Evolutionary conservation across 139 green algal species (phyloP).

Genomic region (Chlamydomonas schloesseri): DNA sequence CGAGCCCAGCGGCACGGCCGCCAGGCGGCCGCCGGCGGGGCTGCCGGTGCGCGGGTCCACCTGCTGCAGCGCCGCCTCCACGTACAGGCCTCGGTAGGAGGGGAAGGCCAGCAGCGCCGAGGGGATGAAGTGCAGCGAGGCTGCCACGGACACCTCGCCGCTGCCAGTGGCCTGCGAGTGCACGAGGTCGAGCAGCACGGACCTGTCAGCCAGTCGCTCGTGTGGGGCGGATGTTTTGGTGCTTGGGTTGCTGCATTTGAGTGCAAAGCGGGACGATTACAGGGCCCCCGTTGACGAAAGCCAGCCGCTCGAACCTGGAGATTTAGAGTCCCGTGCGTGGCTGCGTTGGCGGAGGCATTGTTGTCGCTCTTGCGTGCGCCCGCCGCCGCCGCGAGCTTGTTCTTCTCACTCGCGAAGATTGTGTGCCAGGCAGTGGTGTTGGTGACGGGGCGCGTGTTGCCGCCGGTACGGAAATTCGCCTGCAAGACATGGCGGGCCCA

Average conservation of each 20-base stretch:
- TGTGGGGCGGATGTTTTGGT: not conserved
- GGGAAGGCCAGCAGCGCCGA: constrained; percentile 62
- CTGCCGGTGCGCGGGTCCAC: constrained; percentile 38
- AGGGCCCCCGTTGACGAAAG: not conserved
- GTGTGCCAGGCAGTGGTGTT: constrained; percentile 28
- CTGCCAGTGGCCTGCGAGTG: constrained; percentile 25
- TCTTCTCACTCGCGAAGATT: too few relatives aligned
- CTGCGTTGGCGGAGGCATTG: not conserved
- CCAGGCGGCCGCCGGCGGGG: constrained; percentile 49
- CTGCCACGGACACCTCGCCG: constrained; percentile 61
- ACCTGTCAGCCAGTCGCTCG: not conserved
- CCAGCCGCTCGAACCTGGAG: not conserved
- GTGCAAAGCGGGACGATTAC: too few relatives aligned
- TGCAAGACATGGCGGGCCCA: not conserved
- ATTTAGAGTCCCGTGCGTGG: not conserved
- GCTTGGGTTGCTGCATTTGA: too few relatives aligned
- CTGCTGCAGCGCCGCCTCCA: constrained; percentile 60
- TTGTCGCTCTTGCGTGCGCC: not conserved
- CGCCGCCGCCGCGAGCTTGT: too few relatives aligned
- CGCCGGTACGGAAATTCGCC: not conserved
- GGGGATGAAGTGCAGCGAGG: constrained; percentile 67
- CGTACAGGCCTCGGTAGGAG: constrained; percentile 72
- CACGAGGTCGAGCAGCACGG: not conserved
- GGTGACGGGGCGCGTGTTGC: constrained; percentile 2
- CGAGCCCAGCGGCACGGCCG: constrained; percentile 51